phyloP scores from a whole-genome alignment of 805 yeast genomes.

The Blastobotrys americana region DNA sequence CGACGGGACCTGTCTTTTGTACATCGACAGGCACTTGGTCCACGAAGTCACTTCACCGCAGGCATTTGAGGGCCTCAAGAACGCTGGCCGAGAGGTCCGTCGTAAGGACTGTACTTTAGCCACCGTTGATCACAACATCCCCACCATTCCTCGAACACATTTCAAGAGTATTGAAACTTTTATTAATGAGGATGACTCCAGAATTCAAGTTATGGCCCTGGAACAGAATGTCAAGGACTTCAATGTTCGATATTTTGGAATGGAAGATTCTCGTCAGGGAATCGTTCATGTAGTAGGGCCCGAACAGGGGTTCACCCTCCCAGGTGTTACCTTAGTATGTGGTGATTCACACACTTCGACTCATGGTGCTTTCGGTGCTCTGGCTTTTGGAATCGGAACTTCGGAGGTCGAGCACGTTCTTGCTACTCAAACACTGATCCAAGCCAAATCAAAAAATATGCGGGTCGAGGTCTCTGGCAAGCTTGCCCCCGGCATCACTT shows the following conservation, averaged over 20 bases:
- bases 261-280: constrained; percentile 93
- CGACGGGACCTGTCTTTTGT: constrained; percentile 73
- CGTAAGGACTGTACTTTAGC: constrained; percentile 89
- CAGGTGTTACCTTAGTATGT: constrained; percentile 98
- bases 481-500: constrained; percentile 81
- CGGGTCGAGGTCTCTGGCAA: constrained; percentile 79
- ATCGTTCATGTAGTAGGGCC: constrained; percentile 99
- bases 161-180: constrained; percentile 70
- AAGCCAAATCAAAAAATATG: constrained; percentile 95
- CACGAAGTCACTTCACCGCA: constrained; percentile 99
- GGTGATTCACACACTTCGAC: constrained; percentile 99
- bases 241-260: constrained; percentile 86
- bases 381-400: constrained; percentile 98
- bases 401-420: constrained; percentile 98
- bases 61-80: constrained; percentile 91
- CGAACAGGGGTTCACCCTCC: constrained; percentile 96
- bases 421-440: constrained; percentile 92
- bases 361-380: constrained; percentile 96
- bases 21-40: constrained; percentile 93
- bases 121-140: constrained; percentile 95
- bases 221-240: constrained; percentile 90
- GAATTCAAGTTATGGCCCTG: constrained; percentile 83
- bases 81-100: constrained; percentile 84
- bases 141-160: constrained; percentile 77
- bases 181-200: constrained; percentile 84